Base-by-base conservation (phyloP, 2,329 filamentous ascomycete species). In the Fusarium illudens region DNA sequence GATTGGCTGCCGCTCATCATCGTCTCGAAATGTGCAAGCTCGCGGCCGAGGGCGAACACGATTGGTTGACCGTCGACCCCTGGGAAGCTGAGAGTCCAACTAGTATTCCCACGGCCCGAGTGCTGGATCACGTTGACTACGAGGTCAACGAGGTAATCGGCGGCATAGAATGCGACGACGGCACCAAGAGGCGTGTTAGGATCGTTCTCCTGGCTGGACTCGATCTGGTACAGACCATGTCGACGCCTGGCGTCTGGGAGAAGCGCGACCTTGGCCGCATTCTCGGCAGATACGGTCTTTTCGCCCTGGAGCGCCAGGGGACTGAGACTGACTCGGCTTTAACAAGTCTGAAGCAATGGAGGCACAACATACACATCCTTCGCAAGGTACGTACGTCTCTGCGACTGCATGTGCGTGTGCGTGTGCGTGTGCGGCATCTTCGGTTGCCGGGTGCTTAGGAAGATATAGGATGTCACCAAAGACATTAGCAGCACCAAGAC, bases 271-370 rank as follows among this genome's bases (percentile, higher is more conserved):
- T 97, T 58, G 91, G 96, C 72, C 92, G 96, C 72, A 97, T 97
- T 63, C 83, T 97, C 17, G 90, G 92, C 48, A 87, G 90, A 75
- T 97, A 92, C 75, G 93, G 93, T 44, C 89, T 91, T 29, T 94
- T 96, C 77, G 92, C 95, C 62, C 86, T 96, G n/a, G 92, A 97
- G 83, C 89, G 95, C 61, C 90, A 89, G 39, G 94, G 94, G 44
- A 97, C 93, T 22, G 93, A 97, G 74, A 91, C 96, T 51, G 92
- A 97, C 64, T 92, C 96, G 75, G 93, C 94, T 2, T 84, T 97
- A 46, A 89, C 90, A n/a, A 90, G 88, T 44, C 83, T 97, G 48
- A 90, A 93, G 76, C 87, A 89, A 63, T 97, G 91, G 87, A 90
- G 92, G 74, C 88, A 94, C 72, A 96, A 97, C 71, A 89, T 97